Percentiles rank a stretch among this genome's conserved stretches.
Evolutionary conservation across 768 basidiomycete species (phyloP).

Genomic region (Lyophyllum decastes): DNA sequence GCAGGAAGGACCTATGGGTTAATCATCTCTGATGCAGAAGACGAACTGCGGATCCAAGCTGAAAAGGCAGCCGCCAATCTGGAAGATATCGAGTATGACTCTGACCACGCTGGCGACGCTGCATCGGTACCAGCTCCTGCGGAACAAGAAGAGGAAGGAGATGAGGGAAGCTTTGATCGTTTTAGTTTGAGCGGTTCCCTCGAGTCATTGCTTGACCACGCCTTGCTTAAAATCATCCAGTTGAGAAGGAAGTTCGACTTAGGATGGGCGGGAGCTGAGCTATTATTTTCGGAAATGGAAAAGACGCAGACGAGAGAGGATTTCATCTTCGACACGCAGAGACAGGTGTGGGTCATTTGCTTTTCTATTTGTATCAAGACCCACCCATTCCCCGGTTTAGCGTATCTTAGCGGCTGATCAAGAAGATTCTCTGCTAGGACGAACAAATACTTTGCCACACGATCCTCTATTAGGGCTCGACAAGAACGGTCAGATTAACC

Average conservation of each 20-base stretch:
- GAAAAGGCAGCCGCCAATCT: constrained; percentile 29
- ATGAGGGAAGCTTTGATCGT: constrained; percentile 49
- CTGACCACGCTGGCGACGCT: constrained; percentile 17
- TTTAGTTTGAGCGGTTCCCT: constrained; percentile 68
- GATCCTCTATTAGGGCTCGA: constrained; percentile 49
- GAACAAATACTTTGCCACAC: constrained; percentile 48
- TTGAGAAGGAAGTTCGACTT: constrained; percentile 51
- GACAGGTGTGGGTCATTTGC: constrained; percentile 26
- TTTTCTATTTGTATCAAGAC: background rate
- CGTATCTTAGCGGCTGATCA: constrained; percentile 41
- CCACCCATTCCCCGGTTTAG: constrained; percentile 23
- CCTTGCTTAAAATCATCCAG: constrained; percentile 54
- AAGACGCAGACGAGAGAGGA: constrained; percentile 41
- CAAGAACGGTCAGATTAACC: constrained; percentile 45
- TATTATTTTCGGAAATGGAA: constrained; percentile 47
- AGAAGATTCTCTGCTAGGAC: constrained; percentile 38
- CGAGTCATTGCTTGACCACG: constrained; percentile 59
- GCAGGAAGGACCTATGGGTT: constrained; percentile 52
- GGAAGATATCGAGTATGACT: constrained; percentile 27
- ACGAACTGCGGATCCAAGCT: constrained; percentile 35
- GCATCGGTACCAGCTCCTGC: constrained; percentile 10
- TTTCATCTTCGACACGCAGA: constrained; percentile 34
- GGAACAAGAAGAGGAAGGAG: constrained; percentile 32
- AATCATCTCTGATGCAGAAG: constrained; percentile 43
- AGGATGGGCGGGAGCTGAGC: constrained; percentile 73